Conservation (phyloP, 495 filamentous ascomycete species). For the Aspergillus mulundensis region DNA sequence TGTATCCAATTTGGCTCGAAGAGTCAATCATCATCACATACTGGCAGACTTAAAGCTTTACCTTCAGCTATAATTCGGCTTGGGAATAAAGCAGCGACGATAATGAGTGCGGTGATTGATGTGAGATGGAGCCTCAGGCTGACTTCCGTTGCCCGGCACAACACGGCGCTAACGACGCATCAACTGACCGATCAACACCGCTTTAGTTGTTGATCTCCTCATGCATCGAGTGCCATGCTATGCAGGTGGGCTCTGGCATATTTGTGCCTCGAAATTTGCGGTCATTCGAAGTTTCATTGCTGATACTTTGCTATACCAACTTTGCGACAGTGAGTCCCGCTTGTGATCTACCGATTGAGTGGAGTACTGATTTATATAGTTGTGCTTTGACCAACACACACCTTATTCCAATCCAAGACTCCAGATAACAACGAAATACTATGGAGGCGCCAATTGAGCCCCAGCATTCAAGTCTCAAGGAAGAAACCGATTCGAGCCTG, state of each 20-base stretch:
- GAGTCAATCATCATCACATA: no score
- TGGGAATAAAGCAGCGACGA: no score
- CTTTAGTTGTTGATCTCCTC: neutral
- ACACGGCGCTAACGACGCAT: slow-evolving; percentile 24
- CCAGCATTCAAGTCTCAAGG: neutral
- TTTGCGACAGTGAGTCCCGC: neutral
- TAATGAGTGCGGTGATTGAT: no score
- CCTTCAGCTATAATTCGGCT: no score
- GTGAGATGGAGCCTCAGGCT: neutral
- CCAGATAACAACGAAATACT: neutral
- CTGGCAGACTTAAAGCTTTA: no score
- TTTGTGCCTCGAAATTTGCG: neutral
- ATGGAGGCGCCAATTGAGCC: neutral
- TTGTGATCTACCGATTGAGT: neutral
- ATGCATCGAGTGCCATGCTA: neutral
- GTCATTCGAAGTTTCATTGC: neutral
- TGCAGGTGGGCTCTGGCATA: neutral
- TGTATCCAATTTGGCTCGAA: neutral
- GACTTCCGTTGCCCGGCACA: slow-evolving; percentile 28
- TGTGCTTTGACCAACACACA: neutral
- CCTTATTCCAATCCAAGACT: neutral
- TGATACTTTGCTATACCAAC: neutral
- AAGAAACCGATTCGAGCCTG: neutral
- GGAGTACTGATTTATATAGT: neutral
- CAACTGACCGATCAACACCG: slow-evolving; percentile 1